Evolutionary conservation across 306 rosid species (phyloP).

Genomic region (Citrullus colocynthis): DNA sequence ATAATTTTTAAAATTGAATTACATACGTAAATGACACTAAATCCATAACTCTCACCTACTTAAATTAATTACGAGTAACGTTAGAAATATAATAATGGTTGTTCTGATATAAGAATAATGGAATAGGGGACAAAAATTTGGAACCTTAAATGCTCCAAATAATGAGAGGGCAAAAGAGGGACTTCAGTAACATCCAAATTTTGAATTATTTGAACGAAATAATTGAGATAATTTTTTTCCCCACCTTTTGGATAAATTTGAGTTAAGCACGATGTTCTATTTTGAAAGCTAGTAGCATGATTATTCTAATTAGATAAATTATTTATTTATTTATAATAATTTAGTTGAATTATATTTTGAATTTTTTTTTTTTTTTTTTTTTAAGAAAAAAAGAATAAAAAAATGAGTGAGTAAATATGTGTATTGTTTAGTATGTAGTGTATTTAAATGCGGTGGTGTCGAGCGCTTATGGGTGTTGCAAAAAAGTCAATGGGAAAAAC

Average conservation of each 20-base stretch:
- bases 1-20: background rate
- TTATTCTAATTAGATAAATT: no score
- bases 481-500: background rate
- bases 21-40: background rate
- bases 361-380: no score
- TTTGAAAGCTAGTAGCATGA: background rate
- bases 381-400: no score
- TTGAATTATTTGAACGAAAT: background rate
- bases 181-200: background rate
- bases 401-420: background rate
- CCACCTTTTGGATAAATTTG: background rate
- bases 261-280: background rate
- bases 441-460: background rate
- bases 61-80: background rate
- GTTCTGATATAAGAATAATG: background rate
- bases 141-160: conserved; percentile 3
- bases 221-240: background rate
- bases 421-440: background rate
- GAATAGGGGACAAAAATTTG: background rate
- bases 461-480: background rate
- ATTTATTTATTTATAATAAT: background rate
- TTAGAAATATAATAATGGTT: background rate
- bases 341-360: background rate
- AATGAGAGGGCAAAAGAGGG: background rate
- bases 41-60: background rate